Conservation (phyloP, 192 early-diverging fungal genomes). For the Backusella liffmaniae region DNA sequence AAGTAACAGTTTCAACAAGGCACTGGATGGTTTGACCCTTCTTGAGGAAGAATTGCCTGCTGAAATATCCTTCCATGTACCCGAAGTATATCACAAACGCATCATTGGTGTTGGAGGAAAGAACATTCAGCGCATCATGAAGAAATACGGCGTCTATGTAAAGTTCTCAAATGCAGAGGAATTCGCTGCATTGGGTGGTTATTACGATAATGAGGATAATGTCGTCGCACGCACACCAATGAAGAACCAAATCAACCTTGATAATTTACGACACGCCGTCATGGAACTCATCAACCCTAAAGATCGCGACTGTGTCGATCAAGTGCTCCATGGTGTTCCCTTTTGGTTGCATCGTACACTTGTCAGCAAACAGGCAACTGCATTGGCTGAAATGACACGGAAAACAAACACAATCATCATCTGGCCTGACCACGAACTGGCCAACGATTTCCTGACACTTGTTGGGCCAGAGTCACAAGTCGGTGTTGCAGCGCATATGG, state of each 20-base stretch:
- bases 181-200: slow-evolving; percentile 73
- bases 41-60: slow-evolving; percentile 80
- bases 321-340: slow-evolving; percentile 49
- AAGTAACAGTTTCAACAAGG: slow-evolving; percentile 45
- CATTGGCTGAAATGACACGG: slow-evolving; percentile 53
- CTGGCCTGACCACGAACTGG: slow-evolving; percentile 67
- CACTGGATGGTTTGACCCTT: slow-evolving; percentile 67
- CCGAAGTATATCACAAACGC: slow-evolving; percentile 80
- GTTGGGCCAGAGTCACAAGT: slow-evolving; percentile 59
- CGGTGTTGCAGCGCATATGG: slow-evolving; percentile 46
- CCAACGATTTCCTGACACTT: slow-evolving; percentile 54
- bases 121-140: slow-evolving; percentile 90
- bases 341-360: slow-evolving; percentile 59
- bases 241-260: slow-evolving; percentile 72
- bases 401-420: slow-evolving; percentile 52
- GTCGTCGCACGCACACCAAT: slow-evolving; percentile 81
- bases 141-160: slow-evolving; percentile 83
- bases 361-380: neutral
- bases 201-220: slow-evolving; percentile 81
- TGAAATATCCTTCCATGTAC: slow-evolving; percentile 81
- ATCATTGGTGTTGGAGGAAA: slow-evolving; percentile 88
- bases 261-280: slow-evolving; percentile 63
- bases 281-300: slow-evolving; percentile 49
- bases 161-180: slow-evolving; percentile 88
- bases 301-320: slow-evolving; percentile 54